phyloP scores from a whole-genome alignment of 306 rosid genomes.

The apple (Malus domestica) region ASM211411v1 NC_041793.1:43321001-43321500 shows the following conservation, averaged over 20 bases:
- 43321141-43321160: constrained; percentile 82
- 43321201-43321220: constrained; percentile 89
- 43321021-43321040: constrained; percentile 85
- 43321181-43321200: constrained; percentile 80
- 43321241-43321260: constrained; percentile 57
- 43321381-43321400: constrained; percentile 21
- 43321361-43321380: constrained; percentile 11
- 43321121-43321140: constrained; percentile 92
- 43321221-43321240: constrained; percentile 53
- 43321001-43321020: constrained; percentile 90
- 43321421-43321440: constrained; percentile 12
- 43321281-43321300: constrained; percentile 34
- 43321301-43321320: constrained; percentile 11
- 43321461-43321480: background rate
- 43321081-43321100: constrained; percentile 90
- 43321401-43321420: constrained; percentile 6
- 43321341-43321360: constrained; percentile 27
- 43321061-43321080: constrained; percentile 88
- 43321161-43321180: constrained; percentile 84
- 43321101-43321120: constrained; percentile 70
- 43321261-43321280: constrained; percentile 80
- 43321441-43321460: background rate
- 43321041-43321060: constrained; percentile 86
- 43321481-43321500: constrained; percentile 22
- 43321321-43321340: constrained; percentile 17